Percentiles rank a stretch among this genome's conserved stretches.
Conservation (phyloP, 75 land plant species). For the Selaginella moellendorffii region DNA sequence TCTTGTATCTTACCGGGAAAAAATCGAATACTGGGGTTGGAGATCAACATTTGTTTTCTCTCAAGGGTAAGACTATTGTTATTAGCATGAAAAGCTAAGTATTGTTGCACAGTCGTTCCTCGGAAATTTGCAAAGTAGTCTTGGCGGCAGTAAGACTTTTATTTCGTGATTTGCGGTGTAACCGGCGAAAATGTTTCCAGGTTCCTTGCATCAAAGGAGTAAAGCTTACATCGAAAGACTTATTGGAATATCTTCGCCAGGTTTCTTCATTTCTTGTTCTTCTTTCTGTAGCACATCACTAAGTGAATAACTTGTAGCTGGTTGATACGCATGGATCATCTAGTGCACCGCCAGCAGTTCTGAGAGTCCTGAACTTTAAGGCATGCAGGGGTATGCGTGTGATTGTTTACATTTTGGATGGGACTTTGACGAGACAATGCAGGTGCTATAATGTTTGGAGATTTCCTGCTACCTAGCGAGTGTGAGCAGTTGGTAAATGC, state of each 20-base stretch:
- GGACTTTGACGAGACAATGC: not conserved
- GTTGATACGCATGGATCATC: constrained; percentile 90
- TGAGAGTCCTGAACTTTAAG: constrained; percentile 65
- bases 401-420: not conserved
- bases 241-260: constrained; percentile 77
- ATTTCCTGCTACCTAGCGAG: constrained; percentile 64
- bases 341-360: constrained; percentile 74
- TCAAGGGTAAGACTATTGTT: not conserved
- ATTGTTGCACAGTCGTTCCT: not conserved
- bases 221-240: constrained; percentile 56
- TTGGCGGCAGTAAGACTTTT: constrained; percentile 15
- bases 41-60: constrained; percentile 29
- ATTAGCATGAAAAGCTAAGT: not conserved
- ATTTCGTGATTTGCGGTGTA: not conserved
- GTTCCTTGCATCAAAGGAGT: constrained; percentile 85
- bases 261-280: constrained; percentile 17
- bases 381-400: constrained; percentile 75
- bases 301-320: constrained; percentile 34
- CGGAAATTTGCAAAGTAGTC: constrained; percentile 10
- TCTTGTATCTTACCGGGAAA: constrained; percentile 56
- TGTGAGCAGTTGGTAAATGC: constrained; percentile 74
- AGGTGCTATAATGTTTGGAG: constrained; percentile 99
- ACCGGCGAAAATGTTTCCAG: constrained; percentile 27
- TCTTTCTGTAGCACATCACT: not conserved
- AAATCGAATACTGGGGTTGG: constrained; percentile 90